Evolutionary conservation across 2,329 filamentous ascomycete species (phyloP), one percentile per base, ranked within the genome.

Genomic region (Gnomoniopsis sp.): DNA sequence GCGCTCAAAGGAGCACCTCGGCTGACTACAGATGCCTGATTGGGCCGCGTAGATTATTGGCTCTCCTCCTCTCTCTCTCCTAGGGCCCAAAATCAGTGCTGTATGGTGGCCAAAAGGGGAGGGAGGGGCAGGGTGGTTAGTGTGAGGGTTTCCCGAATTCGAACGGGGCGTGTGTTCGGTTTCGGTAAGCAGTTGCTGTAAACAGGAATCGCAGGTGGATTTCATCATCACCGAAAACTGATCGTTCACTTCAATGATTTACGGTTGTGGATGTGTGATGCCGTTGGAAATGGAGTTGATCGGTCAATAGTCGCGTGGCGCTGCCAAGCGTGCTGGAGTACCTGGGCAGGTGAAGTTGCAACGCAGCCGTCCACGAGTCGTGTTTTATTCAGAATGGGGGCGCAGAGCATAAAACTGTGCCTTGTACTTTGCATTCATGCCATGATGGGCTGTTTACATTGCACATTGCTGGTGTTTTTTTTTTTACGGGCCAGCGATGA

Each of bases 1-100:
- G 23, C n/a, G n/a, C 52, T 43, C 26, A 54, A 54, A 54, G 6
- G 6, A 33, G 52, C 47, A 36, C 30, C 43, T 54, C 52, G 52
- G 43, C 44, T 26, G 43, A 22, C 23, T 19, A 48, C 21, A 21
- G 26, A 48, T 54, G 46, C 52, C 52, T 47, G 43, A 38, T 54
- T 30, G 22, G 52, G 52, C 30, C 43, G 52, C 22, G 19, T 21
- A 41, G 44, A 48, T 43, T n/a, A 36, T 8, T 30, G 26, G 52
- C 41, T 19, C 14, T 10, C 19, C 43, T 30, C 10, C 17, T 54
- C 41, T 19, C 14, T 10, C 19, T 26, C 19, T 6, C 17, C 48
- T 47, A 48, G 43, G 52, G 23, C 26, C 52, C 19, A 12, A 11
- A 23, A 19, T n/a, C 21, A 10, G 17, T 34, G 52, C 41, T 21